Evolutionary conservation across 768 basidiomycete species (phyloP).

Genomic region (Dioszegia hungarica): DNA sequence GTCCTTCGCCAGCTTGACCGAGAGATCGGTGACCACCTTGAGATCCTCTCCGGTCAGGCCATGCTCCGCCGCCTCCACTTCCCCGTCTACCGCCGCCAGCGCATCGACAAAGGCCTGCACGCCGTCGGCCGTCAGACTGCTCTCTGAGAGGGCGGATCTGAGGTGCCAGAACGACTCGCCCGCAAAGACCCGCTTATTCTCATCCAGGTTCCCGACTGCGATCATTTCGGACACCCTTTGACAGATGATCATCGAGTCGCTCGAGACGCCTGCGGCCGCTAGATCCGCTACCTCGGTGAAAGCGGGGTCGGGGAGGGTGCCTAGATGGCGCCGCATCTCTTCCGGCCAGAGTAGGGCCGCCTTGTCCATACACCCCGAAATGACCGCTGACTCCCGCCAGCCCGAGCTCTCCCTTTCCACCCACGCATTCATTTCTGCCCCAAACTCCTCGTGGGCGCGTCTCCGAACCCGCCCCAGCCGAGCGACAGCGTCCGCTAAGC

Average conservation of each 20-base stretch:
- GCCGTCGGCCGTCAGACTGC: conserved; percentile 2
- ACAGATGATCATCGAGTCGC: conserved; percentile 8
- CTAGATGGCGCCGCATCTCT: neutral
- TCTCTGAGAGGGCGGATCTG: conserved; percentile 65
- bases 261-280: neutral
- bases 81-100: conserved; percentile 19
- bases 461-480: conserved; percentile 52
- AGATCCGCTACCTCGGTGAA: neutral
- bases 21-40: neutral
- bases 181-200: neutral
- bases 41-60: neutral
- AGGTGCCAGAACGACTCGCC: conserved; percentile 72
- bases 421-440: conserved; percentile 5
- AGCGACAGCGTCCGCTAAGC: conserved; percentile 64
- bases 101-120: conserved; percentile 26
- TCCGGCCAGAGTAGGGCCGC: conserved; percentile 8
- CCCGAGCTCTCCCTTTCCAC: neutral
- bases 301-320: neutral
- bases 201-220: neutral
- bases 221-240: neutral
- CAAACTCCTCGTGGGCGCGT: neutral
- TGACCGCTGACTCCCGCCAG: neutral
- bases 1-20: neutral
- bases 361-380: neutral
- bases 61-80: conserved; percentile 7